Evolutionary conservation across 1,284 basidiomycete species (phyloP), one percentile per base, ranked within the genome.

Genomic region (Tilletia caries): DNA sequence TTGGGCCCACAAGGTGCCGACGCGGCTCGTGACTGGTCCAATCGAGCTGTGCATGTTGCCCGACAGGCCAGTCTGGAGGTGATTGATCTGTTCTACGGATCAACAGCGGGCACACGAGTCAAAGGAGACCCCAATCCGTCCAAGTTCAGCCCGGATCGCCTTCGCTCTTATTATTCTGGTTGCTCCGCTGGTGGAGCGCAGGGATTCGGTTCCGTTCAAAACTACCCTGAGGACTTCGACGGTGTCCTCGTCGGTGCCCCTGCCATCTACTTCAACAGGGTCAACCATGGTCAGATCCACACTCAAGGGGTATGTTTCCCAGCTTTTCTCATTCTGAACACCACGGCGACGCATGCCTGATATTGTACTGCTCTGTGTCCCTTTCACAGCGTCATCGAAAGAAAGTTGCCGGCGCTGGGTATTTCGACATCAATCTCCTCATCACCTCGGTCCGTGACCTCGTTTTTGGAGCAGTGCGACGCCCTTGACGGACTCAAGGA

Each of bases 381-480:
- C 29, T 27, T 25, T 20, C 29, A 32, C 32, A 60, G 54, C 23
- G 54, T 25, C 69, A 71, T 50, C 66, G 67, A 52, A 68, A 66
- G 37, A 44, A 18, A 2, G 29, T 44, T 2, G 68, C 68, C 15
- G 52, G 43, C 25, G 58, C 25, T 15, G 72, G 71, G 12, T 41
- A 20, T 29, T 67, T 74, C 68, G 29, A 37, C 23, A 8, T 54
- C 23, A 50, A 58, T 13, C 27, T 48, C 8, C 34, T 70, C 2
- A 25, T 23, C 8, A 62, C 27, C 12, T 23, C 75, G 8, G 67
- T 84, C 13, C 65, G 78, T 8, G 65, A 73, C 52, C 80, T 81
- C 32, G 76, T 84, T 1, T n/a, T 65, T 84, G 6, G 67, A 68
- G 1, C 83, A 85, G 69, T 85, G 84, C 71, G 84, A 85, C 68